phyloP scores from a whole-genome alignment of 2,329 filamentous ascomycete species.

The Penicillium crustosum region DNA sequence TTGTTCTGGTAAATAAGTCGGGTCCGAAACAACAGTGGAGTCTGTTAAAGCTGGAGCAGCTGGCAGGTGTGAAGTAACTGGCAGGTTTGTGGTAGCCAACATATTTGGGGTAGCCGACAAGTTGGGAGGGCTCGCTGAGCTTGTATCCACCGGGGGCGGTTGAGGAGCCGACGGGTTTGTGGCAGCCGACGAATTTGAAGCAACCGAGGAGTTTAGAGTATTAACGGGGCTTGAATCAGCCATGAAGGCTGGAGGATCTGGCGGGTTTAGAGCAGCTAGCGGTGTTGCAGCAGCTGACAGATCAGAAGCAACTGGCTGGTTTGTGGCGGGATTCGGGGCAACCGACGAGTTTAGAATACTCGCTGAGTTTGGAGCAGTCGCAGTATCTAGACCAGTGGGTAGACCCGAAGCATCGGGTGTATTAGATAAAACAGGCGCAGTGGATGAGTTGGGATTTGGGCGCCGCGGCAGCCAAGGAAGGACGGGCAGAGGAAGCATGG shows the following conservation, averaged over 20 bases:
- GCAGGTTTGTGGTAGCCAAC: neutral
- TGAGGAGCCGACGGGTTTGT: too few relatives aligned
- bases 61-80: neutral
- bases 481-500: neutral
- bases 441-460: neutral
- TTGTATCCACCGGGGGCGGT: too few relatives aligned
- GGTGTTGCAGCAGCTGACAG: too few relatives aligned
- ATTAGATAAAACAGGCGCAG: neutral
- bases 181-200: too few relatives aligned
- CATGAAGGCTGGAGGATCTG: too few relatives aligned
- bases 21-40: neutral
- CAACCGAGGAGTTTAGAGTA: too few relatives aligned
- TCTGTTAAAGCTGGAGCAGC: neutral
- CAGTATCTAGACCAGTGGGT: neutral
- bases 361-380: neutral
- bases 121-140: neutral
- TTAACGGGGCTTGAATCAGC: too few relatives aligned
- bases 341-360: neutral
- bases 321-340: neutral
- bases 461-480: neutral
- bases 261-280: too few relatives aligned
- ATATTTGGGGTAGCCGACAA: neutral
- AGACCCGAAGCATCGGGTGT: neutral
- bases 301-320: neutral
- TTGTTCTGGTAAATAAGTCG: neutral